A percentile compares a stretch with the other conserved stretches of the same genome.
phyloP scores from a whole-genome alignment of 148 eudicot species.

The Cornus kousa region DNA sequence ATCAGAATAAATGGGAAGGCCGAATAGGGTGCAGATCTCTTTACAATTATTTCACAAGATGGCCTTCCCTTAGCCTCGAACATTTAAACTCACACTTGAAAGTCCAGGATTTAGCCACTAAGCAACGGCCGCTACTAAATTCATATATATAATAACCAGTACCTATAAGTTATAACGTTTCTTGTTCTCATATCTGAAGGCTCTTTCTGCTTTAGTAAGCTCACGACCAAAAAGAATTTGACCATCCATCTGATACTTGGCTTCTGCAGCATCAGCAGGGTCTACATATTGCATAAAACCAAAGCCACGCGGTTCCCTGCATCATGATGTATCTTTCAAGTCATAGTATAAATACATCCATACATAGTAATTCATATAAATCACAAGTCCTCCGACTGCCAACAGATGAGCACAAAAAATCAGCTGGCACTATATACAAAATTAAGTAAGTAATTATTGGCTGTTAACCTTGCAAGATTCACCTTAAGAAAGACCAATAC shows the following conservation, averaged over 20 bases:
- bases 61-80: too few species aligned
- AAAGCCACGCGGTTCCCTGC: constrained; percentile 96
- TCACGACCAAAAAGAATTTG: constrained; percentile 72
- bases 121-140: background rate
- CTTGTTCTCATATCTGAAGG: constrained; percentile 86
- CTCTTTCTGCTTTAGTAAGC: constrained; percentile 74
- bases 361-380: background rate
- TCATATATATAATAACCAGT: background rate
- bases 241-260: constrained; percentile 93
- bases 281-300: constrained; percentile 91
- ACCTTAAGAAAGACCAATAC: too few species aligned
- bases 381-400: background rate
- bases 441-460: constrained; percentile 24
- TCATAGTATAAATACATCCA: background rate
- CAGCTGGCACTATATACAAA: background rate
- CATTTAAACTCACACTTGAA: too few species aligned
- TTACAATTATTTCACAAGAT: too few species aligned
- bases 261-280: constrained; percentile 90
- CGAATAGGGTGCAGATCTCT: too few species aligned
- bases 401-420: background rate
- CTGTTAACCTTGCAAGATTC: constrained; percentile 54
- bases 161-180: constrained; percentile 22
- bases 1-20: too few species aligned
- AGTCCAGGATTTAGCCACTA: too few species aligned
- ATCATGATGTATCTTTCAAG: background rate